Conservation (phyloP, 352 stramenopile genomes). For the Globisporangium emineosum region DNA sequence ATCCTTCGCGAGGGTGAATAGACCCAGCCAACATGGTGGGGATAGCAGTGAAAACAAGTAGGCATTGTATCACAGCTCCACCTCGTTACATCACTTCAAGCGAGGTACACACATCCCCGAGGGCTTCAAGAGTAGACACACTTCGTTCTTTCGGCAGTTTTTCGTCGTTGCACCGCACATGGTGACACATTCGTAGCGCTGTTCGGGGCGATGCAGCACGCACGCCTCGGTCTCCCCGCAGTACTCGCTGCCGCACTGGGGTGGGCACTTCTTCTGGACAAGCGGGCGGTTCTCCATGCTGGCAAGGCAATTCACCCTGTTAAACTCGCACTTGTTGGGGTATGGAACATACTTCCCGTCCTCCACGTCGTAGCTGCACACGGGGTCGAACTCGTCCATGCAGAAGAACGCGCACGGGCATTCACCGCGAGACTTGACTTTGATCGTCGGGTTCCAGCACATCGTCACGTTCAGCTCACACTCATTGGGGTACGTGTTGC, state of each 20-base stretch:
- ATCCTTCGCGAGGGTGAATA: too few relatives aligned
- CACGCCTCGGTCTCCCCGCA: neutral
- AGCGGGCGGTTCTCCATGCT: neutral
- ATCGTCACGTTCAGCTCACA: neutral
- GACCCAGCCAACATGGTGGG: too few relatives aligned
- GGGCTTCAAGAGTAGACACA: neutral
- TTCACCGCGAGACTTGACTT: neutral
- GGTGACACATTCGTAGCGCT: neutral
- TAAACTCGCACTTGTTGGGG: neutral
- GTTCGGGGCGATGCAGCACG: neutral
- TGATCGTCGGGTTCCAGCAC: neutral
- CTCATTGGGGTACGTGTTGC: neutral
- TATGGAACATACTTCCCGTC: neutral
- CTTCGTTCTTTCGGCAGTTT: neutral
- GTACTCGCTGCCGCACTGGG: neutral
- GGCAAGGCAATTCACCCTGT: neutral
- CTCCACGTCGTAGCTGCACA: slow-evolving; percentile 1
- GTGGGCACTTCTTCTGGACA: neutral
- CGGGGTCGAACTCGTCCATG: neutral
- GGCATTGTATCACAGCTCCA: neutral
- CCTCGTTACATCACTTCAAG: neutral
- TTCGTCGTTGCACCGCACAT: neutral
- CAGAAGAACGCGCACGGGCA: neutral
- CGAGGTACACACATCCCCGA: neutral
- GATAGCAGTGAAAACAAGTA: too few relatives aligned